Evolutionary conservation across 225 moss, liverwort and hornwort genomes (phyloP), one percentile per base, ranked within the genome.

Genomic region (Physcomitrium patens): DNA sequence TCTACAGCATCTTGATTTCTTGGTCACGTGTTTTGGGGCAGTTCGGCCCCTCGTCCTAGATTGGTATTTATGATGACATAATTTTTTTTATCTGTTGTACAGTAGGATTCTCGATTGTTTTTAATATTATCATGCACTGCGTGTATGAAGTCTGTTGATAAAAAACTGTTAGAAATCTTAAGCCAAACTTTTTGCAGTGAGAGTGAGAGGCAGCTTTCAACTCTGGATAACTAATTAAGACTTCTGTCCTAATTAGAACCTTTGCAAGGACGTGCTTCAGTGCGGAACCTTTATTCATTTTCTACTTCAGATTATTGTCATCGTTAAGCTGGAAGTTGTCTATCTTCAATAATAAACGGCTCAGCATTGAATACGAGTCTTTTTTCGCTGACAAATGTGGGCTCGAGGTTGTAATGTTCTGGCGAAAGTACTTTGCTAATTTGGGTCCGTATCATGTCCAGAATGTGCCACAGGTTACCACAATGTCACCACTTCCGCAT

Each of bases 401-500:
- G 31, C 9, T 9, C 12, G 50, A 24, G 11, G 10, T 56, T n/a
- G 37, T 27, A 1, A 7, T 27, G 16, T n/a, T 19, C n/a, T 42
- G 1, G 51, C 12, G n/a, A 58, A 44, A 71, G 48, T 10, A 58
- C 9, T 48, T 49, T 23, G 54, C 60, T 71, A 28, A 71, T 17
- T 18, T n/a, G 49, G 51, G 23, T 9, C 16, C n/a, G 22, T 71
- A n/a, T 50, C 48, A 54, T 72, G 12, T 78, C 75, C 85, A 85
- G 85, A 84, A 69, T 75, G 91, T 89, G 70, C 70, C 57, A 26
- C 92, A 92, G 79, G 86, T 70, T 12, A 75, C 58, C 28, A 83
- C 88, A 67, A 82, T 92, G 13, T 82, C 90, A 46, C 92, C 90
- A 23, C 92, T 92, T 74, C 92, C 90, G 45, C 90, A 80, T 14